These are phyloP conservation scores for Cornus suecica DNA, from an alignment of 148 eudicot species.

Conservation along the genomic window DNA sequence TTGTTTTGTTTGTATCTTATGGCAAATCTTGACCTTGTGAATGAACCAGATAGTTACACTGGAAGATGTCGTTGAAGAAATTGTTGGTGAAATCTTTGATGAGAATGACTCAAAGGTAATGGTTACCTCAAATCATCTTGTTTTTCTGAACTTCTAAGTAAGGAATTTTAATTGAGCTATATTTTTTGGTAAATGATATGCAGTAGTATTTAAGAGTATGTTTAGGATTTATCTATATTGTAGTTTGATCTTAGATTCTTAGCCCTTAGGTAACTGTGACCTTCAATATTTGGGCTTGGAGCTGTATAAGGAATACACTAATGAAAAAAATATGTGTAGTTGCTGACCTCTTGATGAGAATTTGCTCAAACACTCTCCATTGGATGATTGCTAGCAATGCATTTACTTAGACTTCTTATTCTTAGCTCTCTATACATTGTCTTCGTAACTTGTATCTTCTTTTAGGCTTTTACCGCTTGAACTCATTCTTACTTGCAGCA, in stretches of 20 bases:
- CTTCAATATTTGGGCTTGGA: background rate
- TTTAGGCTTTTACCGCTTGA: background rate
- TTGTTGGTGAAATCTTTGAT: slow-evolving; percentile 11
- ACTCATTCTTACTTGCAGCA: background rate
- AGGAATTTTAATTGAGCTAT: background rate
- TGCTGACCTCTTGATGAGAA: background rate
- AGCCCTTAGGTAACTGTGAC: background rate
- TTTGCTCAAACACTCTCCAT: background rate
- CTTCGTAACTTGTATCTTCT: background rate
- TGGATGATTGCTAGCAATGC: background rate
- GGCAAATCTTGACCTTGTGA: background rate
- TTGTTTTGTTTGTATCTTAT: background rate
- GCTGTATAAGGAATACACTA: background rate
- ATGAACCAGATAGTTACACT: slow-evolving; percentile 8
- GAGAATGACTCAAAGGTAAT: slow-evolving; percentile 12
- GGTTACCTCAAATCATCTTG: background rate
- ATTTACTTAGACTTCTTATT: background rate
- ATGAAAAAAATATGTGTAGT: background rate
- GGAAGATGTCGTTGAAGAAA: slow-evolving; percentile 12
- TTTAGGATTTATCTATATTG: background rate
- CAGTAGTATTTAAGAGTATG: background rate
- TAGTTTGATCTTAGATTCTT: background rate
- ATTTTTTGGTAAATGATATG: background rate
- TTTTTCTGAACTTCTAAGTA: background rate
- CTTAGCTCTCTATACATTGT: background rate